These are phyloP conservation scores for Rhodotorula mucilaginosa DNA, from an alignment of 1,284 basidiomycete species.

Conservation along the genomic window DNA sequence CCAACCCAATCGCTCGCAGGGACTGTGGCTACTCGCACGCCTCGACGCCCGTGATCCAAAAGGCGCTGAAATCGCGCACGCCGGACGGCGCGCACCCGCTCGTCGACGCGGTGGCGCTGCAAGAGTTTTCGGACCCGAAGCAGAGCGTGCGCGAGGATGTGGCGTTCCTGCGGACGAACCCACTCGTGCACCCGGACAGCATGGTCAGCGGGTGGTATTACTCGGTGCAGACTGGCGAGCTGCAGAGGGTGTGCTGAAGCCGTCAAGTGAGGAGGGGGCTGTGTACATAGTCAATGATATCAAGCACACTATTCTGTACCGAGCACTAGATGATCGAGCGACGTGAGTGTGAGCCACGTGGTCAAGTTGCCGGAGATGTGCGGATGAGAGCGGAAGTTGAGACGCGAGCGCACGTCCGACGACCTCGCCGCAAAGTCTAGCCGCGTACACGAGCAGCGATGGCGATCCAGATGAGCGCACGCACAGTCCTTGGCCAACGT, in stretches of 20 bases:
- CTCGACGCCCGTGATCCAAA: slow-evolving; percentile 14
- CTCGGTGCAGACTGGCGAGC: slow-evolving; percentile 11
- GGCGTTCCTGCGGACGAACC: slow-evolving; percentile 15
- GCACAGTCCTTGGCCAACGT: slow-evolving; percentile 18
- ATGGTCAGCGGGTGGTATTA: slow-evolving; percentile 20
- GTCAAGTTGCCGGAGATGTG: too few relatives aligned
- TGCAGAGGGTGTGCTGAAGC: slow-evolving; percentile 5
- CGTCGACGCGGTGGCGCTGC: slow-evolving; percentile 6
- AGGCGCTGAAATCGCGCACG: slow-evolving; percentile 11
- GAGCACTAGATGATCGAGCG: too few relatives aligned
- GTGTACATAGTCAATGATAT: neutral
- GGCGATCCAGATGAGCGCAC: slow-evolving; percentile 26
- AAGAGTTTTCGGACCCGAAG: slow-evolving; percentile 14
- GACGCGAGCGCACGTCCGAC: neutral
- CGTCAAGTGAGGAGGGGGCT: too few relatives aligned
- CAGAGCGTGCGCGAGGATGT: slow-evolving; percentile 18
- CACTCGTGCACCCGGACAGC: slow-evolving; percentile 17
- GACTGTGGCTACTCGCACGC: slow-evolving; percentile 24
- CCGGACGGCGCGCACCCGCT: slow-evolving; percentile 5
- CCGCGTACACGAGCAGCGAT: slow-evolving; percentile 5
- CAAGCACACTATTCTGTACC: too few relatives aligned
- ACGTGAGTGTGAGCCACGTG: too few relatives aligned
- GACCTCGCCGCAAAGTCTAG: too few relatives aligned
- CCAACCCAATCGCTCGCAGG: neutral
- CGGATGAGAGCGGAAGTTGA: neutral